These are phyloP conservation scores for Thalassiosira mediterranea DNA, from an alignment of 352 stramenopile species.

Conservation along the genomic window DNA sequence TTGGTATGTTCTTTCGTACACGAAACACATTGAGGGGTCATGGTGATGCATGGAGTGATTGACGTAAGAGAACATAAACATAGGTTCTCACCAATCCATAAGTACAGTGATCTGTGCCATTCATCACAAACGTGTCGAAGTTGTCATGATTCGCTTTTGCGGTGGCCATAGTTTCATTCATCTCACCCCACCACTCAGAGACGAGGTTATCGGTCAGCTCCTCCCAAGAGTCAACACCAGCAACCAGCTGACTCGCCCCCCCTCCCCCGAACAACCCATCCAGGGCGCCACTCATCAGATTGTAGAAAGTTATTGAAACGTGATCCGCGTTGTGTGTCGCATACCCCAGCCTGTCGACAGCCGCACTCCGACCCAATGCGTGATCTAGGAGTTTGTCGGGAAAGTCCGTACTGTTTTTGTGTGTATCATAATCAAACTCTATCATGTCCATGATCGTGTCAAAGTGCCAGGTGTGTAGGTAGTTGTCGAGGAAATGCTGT, in stretches of 20 bases:
- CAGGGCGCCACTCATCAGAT: slow-evolving; percentile 39
- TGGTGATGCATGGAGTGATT: too few relatives aligned
- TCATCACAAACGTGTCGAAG: slow-evolving; percentile 41
- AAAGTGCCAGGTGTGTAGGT: slow-evolving; percentile 43
- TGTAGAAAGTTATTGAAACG: slow-evolving; percentile 39
- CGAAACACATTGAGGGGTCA: background rate
- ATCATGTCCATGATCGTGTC: slow-evolving; percentile 35
- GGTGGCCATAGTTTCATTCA: slow-evolving; percentile 23
- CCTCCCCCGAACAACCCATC: background rate
- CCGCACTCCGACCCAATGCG: slow-evolving; percentile 30
- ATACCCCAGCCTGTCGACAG: slow-evolving; percentile 31
- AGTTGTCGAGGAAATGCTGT: slow-evolving; percentile 45
- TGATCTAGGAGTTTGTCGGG: slow-evolving; percentile 27
- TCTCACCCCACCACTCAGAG: slow-evolving; percentile 30
- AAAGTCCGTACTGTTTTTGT: slow-evolving; percentile 27
- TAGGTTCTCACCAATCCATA: slow-evolving; percentile 41
- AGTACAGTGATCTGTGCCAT: slow-evolving; percentile 39
- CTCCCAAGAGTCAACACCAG: background rate
- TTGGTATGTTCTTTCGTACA: slow-evolving; percentile 30
- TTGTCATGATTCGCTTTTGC: slow-evolving; percentile 40
- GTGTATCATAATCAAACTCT: slow-evolving; percentile 41
- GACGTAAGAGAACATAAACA: background rate
- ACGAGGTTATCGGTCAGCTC: background rate
- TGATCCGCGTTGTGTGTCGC: slow-evolving; percentile 38
- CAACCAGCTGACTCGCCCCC: background rate